phyloP scores from a whole-genome alignment of 2,329 filamentous ascomycete species.

The Cercospora janseana region DNA sequence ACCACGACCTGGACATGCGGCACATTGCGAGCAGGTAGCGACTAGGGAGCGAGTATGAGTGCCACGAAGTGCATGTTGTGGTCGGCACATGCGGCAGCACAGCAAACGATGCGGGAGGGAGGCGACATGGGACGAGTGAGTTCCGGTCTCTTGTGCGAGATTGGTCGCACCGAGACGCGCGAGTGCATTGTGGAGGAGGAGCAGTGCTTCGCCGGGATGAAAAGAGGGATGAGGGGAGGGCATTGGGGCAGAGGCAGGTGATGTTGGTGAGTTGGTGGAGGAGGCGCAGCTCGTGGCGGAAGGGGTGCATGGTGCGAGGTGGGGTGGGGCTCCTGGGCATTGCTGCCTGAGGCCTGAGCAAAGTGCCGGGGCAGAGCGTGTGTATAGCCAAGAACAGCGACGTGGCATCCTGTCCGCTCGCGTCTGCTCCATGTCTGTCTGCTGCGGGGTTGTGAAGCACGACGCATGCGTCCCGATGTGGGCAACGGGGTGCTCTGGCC shows the following conservation, averaged over 20 bases:
- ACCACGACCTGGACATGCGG: neutral
- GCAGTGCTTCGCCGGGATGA: neutral
- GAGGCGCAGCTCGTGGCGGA: too few relatives aligned
- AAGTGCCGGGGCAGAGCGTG: too few relatives aligned
- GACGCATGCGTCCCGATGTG: too few relatives aligned
- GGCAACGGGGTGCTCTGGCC: too few relatives aligned
- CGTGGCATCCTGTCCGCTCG: too few relatives aligned
- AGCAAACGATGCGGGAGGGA: neutral
- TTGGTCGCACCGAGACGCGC: neutral
- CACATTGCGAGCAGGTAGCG: constrained; percentile 3
- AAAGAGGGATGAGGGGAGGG: neutral
- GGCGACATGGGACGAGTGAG: neutral
- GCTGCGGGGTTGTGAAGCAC: too few relatives aligned
- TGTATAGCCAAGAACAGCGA: too few relatives aligned
- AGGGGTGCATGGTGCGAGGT: too few relatives aligned
- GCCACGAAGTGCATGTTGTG: neutral
- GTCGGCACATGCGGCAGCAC: neutral
- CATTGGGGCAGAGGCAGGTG: neutral
- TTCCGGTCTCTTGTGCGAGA: neutral
- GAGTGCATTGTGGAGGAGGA: neutral
- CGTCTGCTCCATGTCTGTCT: too few relatives aligned
- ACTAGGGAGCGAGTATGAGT: constrained; percentile 5
- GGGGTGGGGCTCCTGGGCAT: too few relatives aligned
- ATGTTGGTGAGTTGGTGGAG: too few relatives aligned
- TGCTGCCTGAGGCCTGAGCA: too few relatives aligned